A percentile compares a stretch with the other conserved stretches of the same genome.
phyloP scores from a whole-genome alignment of 345 rosid species.

The Microcos paniculata region DNA sequence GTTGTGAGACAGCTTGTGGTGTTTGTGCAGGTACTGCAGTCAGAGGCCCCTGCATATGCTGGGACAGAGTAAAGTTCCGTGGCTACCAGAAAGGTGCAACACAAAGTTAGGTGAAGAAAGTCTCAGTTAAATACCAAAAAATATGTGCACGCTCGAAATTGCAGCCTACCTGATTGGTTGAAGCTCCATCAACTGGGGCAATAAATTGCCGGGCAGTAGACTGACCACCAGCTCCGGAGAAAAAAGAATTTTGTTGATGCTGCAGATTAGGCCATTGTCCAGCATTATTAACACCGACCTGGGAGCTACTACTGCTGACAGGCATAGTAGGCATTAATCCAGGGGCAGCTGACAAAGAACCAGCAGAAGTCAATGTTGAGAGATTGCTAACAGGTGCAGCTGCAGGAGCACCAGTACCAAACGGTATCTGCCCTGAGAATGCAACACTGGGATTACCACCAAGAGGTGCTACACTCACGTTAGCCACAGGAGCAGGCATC shows the following conservation, averaged over 20 bases:
- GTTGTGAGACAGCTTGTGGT: slow-evolving; percentile 27
- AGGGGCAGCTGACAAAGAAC: slow-evolving; percentile 30
- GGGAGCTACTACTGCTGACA: slow-evolving; percentile 31
- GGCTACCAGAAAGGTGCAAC: slow-evolving; percentile 40
- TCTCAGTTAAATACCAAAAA: neutral
- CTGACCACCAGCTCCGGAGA: slow-evolving; percentile 43
- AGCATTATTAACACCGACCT: slow-evolving; percentile 22
- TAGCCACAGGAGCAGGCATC: slow-evolving; percentile 28
- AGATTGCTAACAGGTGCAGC: slow-evolving; percentile 29
- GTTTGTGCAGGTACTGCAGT: slow-evolving; percentile 49
- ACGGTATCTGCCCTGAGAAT: slow-evolving; percentile 31
- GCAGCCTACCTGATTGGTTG: slow-evolving; percentile 57
- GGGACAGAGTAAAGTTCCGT: slow-evolving; percentile 44
- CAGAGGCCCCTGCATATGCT: slow-evolving; percentile 42
- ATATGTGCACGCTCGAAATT: slow-evolving; percentile 10
- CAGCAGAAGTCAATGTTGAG: slow-evolving; percentile 33
- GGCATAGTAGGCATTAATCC: slow-evolving; percentile 32
- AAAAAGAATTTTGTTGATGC: slow-evolving; percentile 48
- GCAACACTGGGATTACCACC: slow-evolving; percentile 27
- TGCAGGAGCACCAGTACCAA: slow-evolving; percentile 27
- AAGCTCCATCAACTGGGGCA: slow-evolving; percentile 43
- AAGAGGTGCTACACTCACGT: slow-evolving; percentile 25
- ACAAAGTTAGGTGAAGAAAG: slow-evolving; percentile 16
- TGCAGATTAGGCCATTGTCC: slow-evolving; percentile 42
- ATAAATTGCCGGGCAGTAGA: slow-evolving; percentile 44